Evolutionary conservation across 1,284 basidiomycete genomes (phyloP), one percentile per base, ranked within the genome.

Genomic region (Athelia psychrophila): DNA sequence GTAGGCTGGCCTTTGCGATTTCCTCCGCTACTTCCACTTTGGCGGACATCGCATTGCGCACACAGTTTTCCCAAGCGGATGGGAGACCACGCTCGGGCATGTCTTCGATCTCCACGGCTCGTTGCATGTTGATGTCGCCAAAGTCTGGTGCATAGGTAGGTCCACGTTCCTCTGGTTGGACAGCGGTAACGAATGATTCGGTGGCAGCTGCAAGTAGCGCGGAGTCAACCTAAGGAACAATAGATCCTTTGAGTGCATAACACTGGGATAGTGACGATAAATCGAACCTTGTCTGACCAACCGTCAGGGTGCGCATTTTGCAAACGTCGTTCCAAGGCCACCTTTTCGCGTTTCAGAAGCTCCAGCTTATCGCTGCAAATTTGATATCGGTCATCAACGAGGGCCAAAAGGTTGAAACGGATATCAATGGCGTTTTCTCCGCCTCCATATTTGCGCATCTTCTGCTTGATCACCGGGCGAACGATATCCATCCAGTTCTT

Each of bases 361-460:
- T 83, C 77, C 48, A 81, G 64, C 51, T 73, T 74, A 59, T 84
- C 82, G 60, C 73, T 78, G 4, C 73, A 71, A 46, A 68, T 65
- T 49, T 75, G 64, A 56, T 78, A 83, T 44, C 66, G 48, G 49
- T 78, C 79, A 53, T 80, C 75, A 23, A 82, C 80, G 56, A 85
- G 70, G 2, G 83, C 83, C 13, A 85, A 73, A 19, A 85, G 68
- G 59, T 77, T 83, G 63, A 83, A 84, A 18, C 76, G 74, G 49
- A 84, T 83, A 49, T 79, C 73, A 47, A 73, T 74, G 2, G 71
- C 74, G 40, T 66, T 67, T 8, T 66, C 74, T 12, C 68, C 71
- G 27, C 72, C 75, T 40, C 77, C 77, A 52, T 80, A 78, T 54
- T 75, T 76, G 52, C 76, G 71, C 82, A 85, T 85, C 61, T 81